Evolutionary conservation across 257 asterid species (phyloP), one percentile per base, ranked within the genome.

Genomic region (Cordia subcordata): DNA sequence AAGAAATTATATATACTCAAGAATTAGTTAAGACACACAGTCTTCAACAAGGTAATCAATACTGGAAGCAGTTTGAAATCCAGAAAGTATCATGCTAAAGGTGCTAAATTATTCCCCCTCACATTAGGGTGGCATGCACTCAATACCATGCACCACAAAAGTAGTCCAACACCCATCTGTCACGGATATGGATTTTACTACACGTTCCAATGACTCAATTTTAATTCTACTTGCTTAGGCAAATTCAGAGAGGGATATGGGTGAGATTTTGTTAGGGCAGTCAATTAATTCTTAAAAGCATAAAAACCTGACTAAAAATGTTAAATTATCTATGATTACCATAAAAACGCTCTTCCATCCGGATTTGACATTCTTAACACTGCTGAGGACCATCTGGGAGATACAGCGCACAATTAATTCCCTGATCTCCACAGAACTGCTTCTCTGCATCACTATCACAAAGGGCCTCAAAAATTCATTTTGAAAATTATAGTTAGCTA

Each of bases 261-360:
- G 15, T 47, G 21, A 19, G 16, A 14, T 8, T 47, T 47, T 47
- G 21, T 47, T 10, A 11, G 14, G 21, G 53, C 16, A 47, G 21
- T 47, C 11, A 16, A 47, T 47, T 47, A n/a, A 47, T 47, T 6
- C 21, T 14, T n/a, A 13, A 49, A 49, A 49, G 54, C 17, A n/a
- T 11, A 49, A 49, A 11, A 49, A 49, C 27, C 54, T 21, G 20
- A 11, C 17, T 13, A 21, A 49, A 4, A 49, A 33, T 53, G 16
- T 10, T 22, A 21, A 13, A 20, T 21, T 63, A 55, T 23, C 40
- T 47, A 66, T 44, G 50, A 35, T 80, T 84, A 93, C 99, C 99
- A 76, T 81, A 81, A 93, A 93, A 63, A 93, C 99, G 68, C 99
- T 93, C 87, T 89, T 93, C 99, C 99, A 93, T 65, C 99, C 97